Base-by-base conservation (phyloP, 2,329 filamentous ascomycete genomes). In the Fusarium subglutinans region DNA sequence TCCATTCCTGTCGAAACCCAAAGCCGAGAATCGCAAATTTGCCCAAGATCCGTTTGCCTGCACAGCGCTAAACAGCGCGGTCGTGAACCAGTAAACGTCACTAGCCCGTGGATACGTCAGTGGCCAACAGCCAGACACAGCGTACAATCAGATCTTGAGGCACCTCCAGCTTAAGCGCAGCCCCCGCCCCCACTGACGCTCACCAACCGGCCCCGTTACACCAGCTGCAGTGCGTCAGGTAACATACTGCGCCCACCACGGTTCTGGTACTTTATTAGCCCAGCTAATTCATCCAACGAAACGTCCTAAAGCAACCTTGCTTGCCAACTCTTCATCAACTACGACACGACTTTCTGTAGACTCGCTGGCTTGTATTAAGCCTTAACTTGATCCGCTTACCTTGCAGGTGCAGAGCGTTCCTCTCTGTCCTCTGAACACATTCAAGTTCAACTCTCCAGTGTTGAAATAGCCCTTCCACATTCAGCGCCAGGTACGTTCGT, bases 281-380 rank as follows among this genome's bases (percentile, higher is more conserved):
- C 65, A 53, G 37, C 56, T 60, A 61, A 61, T 56, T 59, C 48
- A 54, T 64, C 71, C 55, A 69, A 72, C 63, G 48, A 53, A 44
- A 72, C 47, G 66, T 47, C 66, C 69, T 55, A 50, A 50, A 38
- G 59, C 47, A 69, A 68, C 44, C 65, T 40, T 59, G 45, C 45
- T 44, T 55, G 45, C 45, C 64, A 74, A 72, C 67, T 51, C 66
- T 72, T 72, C 66, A 73, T 74, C 71, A 59, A 69, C 71, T 72
- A 72, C 71, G 63, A 71, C 70, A 74, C 70, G 70, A 71, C 70
- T 65, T 59, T 60, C 45, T 69, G 41, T 66, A 68, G 48, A 66
- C 57, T 60, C 43, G 53, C 48, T 62, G 47, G 38, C 44, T 63
- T 57, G 47, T 56, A 61, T 58, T 66, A 55, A 69, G 63, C 58